These are phyloP conservation scores for Myxozyma kluyveri DNA, from an alignment of 805 yeast species.

Conservation along the genomic window DNA sequence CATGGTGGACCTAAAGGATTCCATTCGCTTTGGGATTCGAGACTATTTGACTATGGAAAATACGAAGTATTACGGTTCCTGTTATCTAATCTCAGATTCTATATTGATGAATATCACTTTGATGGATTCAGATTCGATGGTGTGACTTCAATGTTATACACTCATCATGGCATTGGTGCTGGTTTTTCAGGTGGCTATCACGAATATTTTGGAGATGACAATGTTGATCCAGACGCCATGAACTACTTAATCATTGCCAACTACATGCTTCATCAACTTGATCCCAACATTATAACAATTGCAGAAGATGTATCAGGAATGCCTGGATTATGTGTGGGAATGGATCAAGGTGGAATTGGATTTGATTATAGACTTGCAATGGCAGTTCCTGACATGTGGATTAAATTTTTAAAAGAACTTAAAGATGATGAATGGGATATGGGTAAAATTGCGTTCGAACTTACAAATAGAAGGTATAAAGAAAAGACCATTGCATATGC, in stretches of 20 bases:
- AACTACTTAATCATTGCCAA: constrained; percentile 90
- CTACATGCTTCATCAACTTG: constrained; percentile 58
- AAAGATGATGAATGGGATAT: constrained; percentile 90
- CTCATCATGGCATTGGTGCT: constrained; percentile 88
- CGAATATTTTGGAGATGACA: constrained; percentile 73
- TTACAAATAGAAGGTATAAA: constrained; percentile 82
- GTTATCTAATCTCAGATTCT: constrained; percentile 78
- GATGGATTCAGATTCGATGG: constrained; percentile 98
- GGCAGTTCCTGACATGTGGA: constrained; percentile 99
- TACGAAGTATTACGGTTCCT: constrained; percentile 88
- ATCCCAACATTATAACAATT: constrained; percentile 62
- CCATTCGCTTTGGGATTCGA: constrained; percentile 95
- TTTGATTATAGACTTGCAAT: constrained; percentile 90
- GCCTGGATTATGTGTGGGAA: constrained; percentile 86
- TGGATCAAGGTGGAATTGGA: constrained; percentile 79
- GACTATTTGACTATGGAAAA: constrained; percentile 85
- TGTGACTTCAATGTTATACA: constrained; percentile 87
- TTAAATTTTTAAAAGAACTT: constrained; percentile 79
- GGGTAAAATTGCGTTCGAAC: constrained; percentile 71
- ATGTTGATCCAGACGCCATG: constrained; percentile 82
- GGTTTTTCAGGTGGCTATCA: constrained; percentile 88
- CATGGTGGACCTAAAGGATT: constrained; percentile 87
- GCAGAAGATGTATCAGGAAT: constrained; percentile 98
- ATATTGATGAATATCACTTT: constrained; percentile 75
- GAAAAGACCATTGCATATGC: constrained; percentile 90